Evolutionary conservation across 2,329 filamentous ascomycete species (phyloP).

Genomic region (Colletotrichum abscissum): DNA sequence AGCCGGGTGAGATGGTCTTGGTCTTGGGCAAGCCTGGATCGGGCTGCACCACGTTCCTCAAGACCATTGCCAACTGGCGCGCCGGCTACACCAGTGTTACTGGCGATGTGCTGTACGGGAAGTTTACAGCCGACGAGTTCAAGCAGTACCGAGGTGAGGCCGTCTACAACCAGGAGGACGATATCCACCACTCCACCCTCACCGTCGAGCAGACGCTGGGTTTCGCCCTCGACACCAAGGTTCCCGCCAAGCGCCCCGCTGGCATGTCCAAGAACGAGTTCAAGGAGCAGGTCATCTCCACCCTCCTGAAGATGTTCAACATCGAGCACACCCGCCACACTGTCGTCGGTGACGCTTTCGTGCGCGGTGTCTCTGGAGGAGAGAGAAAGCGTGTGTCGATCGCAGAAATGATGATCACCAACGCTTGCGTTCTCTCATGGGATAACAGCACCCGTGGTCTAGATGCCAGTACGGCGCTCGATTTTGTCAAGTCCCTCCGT

Average conservation of each 20-base stretch:
- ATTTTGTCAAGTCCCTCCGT: conserved; percentile 76
- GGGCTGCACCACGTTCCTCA: conserved; percentile 77
- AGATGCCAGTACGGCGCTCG: conserved; percentile 75
- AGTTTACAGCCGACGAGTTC: conserved; percentile 78
- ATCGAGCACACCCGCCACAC: conserved; percentile 90
- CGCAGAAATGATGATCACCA: conserved; percentile 84
- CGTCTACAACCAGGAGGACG: conserved; percentile 88
- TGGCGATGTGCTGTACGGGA: conserved; percentile 83
- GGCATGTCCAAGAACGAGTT: conserved; percentile 80
- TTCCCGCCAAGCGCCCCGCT: conserved; percentile 81
- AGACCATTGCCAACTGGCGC: conserved; percentile 74
- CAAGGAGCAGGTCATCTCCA: conserved; percentile 79
- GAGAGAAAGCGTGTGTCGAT: conserved; percentile 86
- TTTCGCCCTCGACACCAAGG: conserved; percentile 87
- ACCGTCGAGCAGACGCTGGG: conserved; percentile 89
- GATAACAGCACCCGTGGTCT: conserved; percentile 79
- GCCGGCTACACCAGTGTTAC: conserved; percentile 64
- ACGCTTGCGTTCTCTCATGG: conserved; percentile 78
- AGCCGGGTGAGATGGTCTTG: conserved; percentile 89
- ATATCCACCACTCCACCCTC: conserved; percentile 85
- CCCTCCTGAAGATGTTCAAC: conserved; percentile 91
- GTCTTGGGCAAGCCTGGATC: conserved; percentile 83
- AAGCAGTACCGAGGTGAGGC: conserved; percentile 83
- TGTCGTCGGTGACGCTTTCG: conserved; percentile 83
- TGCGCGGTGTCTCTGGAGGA: conserved; percentile 83